Evolutionary conservation across 2,329 filamentous ascomycete species (phyloP).

Genomic region (Periconia sp.): DNA sequence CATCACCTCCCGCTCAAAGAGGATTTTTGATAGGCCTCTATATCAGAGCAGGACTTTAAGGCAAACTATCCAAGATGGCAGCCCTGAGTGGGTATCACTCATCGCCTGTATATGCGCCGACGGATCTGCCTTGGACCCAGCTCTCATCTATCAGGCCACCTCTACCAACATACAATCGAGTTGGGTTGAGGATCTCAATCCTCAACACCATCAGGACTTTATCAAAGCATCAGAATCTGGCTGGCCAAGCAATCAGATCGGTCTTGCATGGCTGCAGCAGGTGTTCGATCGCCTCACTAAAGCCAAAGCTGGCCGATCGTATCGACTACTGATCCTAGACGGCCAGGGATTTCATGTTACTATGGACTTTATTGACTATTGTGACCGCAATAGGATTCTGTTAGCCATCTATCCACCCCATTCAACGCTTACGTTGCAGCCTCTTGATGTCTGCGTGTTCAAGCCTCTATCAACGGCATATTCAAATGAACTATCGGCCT

Average conservation of each 20-base stretch:
- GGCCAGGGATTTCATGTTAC: slow-evolving; percentile 2
- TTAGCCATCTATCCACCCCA: slow-evolving; percentile 8
- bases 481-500: slow-evolving; percentile 1
- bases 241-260: slow-evolving; percentile 6
- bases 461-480: slow-evolving; percentile 7
- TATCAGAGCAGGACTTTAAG: not conserved
- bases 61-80: slow-evolving; percentile 2
- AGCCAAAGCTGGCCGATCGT: slow-evolving; percentile 4
- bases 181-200: slow-evolving; percentile 9
- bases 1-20: slow-evolving; percentile 1
- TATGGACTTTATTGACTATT: no score
- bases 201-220: slow-evolving; percentile 2
- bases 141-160: slow-evolving; percentile 10
- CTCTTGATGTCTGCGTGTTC: slow-evolving; percentile 5
- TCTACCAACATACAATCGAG: slow-evolving; percentile 3
- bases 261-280: slow-evolving; percentile 8
- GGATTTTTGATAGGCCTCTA: slow-evolving; percentile 1
- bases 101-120: slow-evolving; percentile 8
- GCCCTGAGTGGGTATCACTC: slow-evolving; percentile 5
- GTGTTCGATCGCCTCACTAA: slow-evolving; percentile 8
- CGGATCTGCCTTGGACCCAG: slow-evolving; percentile 5
- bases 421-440: slow-evolving; percentile 5
- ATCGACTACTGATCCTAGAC: slow-evolving; percentile 6
- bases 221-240: slow-evolving; percentile 1
- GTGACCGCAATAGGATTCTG: slow-evolving; percentile 4